Conservation (phyloP, 352 stramenopile species). For the Pythium sp. region DNA sequence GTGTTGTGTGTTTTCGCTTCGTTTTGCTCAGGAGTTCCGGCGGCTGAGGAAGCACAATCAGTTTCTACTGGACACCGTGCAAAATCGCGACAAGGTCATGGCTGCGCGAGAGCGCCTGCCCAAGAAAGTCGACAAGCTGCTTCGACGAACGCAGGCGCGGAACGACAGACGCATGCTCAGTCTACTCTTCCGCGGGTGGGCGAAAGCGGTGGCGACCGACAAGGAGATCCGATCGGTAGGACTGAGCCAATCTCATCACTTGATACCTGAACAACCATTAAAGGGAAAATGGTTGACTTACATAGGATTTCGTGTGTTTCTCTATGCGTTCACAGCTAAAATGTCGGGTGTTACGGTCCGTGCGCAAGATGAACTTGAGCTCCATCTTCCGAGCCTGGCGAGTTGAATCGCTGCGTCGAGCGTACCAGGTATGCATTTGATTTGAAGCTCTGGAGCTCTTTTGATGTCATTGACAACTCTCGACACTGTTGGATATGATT, state of each 20-base stretch:
- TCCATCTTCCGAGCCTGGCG: constrained; percentile 71
- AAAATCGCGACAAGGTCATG: constrained; percentile 45
- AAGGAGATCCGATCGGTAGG: constrained; percentile 44
- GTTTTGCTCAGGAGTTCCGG: constrained; percentile 48
- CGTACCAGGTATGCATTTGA: constrained; percentile 43
- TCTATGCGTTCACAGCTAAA: constrained; percentile 38
- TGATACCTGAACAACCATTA: background rate
- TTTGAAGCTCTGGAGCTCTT: background rate
- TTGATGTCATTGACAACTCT: background rate
- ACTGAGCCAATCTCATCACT: background rate
- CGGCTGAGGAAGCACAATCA: constrained; percentile 47
- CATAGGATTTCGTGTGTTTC: background rate
- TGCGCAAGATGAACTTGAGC: constrained; percentile 49
- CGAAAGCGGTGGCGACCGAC: constrained; percentile 30
- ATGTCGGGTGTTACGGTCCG: constrained; percentile 51
- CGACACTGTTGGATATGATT: background rate
- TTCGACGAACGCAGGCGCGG: constrained; percentile 20
- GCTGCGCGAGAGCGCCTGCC: constrained; percentile 42
- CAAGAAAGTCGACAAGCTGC: constrained; percentile 38
- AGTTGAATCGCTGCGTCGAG: constrained; percentile 58
- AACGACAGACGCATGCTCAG: constrained; percentile 20
- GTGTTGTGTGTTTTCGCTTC: background rate
- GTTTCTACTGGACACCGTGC: constrained; percentile 45
- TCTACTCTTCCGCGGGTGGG: constrained; percentile 55
- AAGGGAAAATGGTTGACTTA: background rate